A percentile compares a stretch with the other conserved stretches of the same genome.
These are phyloP conservation scores for Phytophthora sansomeana DNA, from an alignment of 352 stramenopile genomes.

Conservation along the genomic window DNA sequence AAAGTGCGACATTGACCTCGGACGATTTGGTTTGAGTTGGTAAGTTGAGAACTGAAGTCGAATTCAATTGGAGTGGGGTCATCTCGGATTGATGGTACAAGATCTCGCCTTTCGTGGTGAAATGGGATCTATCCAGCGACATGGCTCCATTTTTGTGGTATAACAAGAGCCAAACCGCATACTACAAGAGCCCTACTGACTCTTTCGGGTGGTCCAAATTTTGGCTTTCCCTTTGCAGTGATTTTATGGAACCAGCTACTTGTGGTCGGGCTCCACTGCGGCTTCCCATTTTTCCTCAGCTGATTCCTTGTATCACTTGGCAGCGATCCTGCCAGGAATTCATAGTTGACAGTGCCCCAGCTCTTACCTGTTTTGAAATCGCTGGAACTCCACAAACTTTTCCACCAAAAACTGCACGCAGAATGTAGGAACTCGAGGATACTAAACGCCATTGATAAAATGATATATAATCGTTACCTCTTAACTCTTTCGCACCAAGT, in stretches of 20 bases:
- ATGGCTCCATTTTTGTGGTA: constrained; percentile 15
- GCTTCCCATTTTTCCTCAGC: constrained; percentile 6
- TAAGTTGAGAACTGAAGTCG: constrained; percentile 21
- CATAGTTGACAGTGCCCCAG: background rate
- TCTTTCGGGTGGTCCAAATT: constrained; percentile 20
- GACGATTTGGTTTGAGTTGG: constrained; percentile 3
- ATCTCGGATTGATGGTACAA: constrained; percentile 8
- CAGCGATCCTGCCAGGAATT: background rate
- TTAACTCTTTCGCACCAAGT: background rate
- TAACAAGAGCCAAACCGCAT: constrained; percentile 8
- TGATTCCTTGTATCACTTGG: constrained; percentile 1
- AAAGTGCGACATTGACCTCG: constrained; percentile 31
- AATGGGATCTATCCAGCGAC: constrained; percentile 35
- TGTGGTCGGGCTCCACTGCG: constrained; percentile 5
- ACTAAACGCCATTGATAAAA: background rate
- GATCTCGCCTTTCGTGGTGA: constrained; percentile 19
- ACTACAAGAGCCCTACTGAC: constrained; percentile 1
- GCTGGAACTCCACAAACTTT: background rate
- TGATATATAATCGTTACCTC: constrained; percentile 1
- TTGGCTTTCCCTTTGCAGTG: background rate
- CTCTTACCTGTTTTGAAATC: constrained; percentile 1
- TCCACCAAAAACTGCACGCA: too few species aligned
- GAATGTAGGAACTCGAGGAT: too few species aligned
- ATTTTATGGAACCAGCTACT: constrained; percentile 6
- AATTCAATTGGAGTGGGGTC: background rate